Conservation (phyloP, 2,329 filamentous ascomycete species). For the Daldinia eschscholtzii region DNA sequence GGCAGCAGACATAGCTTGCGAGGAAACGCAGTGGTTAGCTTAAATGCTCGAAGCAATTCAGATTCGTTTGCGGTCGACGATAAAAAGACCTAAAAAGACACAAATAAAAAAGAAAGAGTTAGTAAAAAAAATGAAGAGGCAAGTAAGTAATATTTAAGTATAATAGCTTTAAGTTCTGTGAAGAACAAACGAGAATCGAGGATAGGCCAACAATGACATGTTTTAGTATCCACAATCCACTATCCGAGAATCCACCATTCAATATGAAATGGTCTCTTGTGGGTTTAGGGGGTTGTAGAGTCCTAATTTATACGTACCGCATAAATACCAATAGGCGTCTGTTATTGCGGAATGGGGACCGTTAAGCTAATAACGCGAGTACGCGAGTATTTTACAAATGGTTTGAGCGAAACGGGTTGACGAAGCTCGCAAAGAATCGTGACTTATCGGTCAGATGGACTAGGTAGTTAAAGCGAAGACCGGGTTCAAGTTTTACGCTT, state of each 20-base stretch:
- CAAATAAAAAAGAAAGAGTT: conserved; percentile 8
- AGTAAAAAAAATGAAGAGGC: conserved; percentile 17
- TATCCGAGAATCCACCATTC: background rate
- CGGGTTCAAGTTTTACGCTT: conserved; percentile 28
- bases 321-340: conserved; percentile 45
- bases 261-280: conserved; percentile 21
- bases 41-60: conserved; percentile 39
- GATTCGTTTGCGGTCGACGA: conserved; percentile 39
- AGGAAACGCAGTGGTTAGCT: conserved; percentile 43
- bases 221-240: conserved; percentile 7
- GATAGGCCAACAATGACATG: conserved; percentile 12
- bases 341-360: conserved; percentile 13
- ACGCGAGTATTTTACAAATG: conserved; percentile 8
- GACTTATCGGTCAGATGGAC: conserved; percentile 40
- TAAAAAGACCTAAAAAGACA: conserved; percentile 40
- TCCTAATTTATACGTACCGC: conserved; percentile 43
- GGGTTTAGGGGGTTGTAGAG: conserved; percentile 15
- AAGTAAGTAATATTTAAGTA: conserved; percentile 3
- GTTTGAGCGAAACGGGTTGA: conserved; percentile 17
- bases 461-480: conserved; percentile 17
- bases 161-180: conserved; percentile 1
- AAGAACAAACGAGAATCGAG: background rate
- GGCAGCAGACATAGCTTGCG: conserved; percentile 62
- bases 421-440: conserved; percentile 30
- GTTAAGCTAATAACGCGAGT: conserved; percentile 20